Percentiles rank a stretch among this genome's conserved stretches.
These are phyloP conservation scores for Talaromyces wortmannii DNA, from an alignment of 495 filamentous ascomycete species.

Conservation along the genomic window DNA sequence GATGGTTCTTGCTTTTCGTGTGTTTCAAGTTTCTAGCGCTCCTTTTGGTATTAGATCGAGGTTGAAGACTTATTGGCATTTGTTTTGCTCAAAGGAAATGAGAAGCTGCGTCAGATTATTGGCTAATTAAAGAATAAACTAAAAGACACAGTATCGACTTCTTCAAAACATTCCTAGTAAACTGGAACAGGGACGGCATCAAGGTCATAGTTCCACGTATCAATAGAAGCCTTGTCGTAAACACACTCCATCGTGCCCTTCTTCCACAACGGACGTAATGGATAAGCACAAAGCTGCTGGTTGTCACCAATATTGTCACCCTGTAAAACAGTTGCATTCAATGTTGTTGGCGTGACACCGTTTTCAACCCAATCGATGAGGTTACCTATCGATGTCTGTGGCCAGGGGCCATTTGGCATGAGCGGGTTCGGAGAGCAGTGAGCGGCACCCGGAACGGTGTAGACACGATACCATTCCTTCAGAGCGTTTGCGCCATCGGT, in stretches of 20 bases:
- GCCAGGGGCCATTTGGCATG: slow-evolving; percentile 37
- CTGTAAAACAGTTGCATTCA: slow-evolving; percentile 30
- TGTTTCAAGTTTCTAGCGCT: no score
- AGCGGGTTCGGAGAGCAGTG: slow-evolving; percentile 36
- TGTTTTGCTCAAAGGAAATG: no score
- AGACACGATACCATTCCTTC: slow-evolving; percentile 45
- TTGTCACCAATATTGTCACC: slow-evolving; percentile 28
- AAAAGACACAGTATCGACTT: no score
- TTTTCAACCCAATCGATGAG: slow-evolving; percentile 48
- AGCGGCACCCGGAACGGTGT: slow-evolving; percentile 42
- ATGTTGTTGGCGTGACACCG: slow-evolving; percentile 25
- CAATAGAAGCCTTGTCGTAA: slow-evolving; percentile 30
- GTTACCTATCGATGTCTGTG: slow-evolving; percentile 26
- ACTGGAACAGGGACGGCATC: slow-evolving; percentile 22
- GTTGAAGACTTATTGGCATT: no score
- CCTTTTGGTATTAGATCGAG: no score
- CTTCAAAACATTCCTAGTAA: slow-evolving; percentile 8
- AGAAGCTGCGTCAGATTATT: no score
- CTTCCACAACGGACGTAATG: slow-evolving; percentile 36
- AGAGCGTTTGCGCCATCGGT: slow-evolving; percentile 28
- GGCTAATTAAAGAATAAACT: no score
- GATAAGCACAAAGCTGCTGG: slow-evolving; percentile 39
- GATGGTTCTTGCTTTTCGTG: no score
- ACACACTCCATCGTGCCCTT: slow-evolving; percentile 31
- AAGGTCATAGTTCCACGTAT: slow-evolving; percentile 30